Evolutionary conservation across 305 asterid species (phyloP), one percentile per base, ranked within the genome.

Genomic region (Fraxinus xanthoxyloides): DNA sequence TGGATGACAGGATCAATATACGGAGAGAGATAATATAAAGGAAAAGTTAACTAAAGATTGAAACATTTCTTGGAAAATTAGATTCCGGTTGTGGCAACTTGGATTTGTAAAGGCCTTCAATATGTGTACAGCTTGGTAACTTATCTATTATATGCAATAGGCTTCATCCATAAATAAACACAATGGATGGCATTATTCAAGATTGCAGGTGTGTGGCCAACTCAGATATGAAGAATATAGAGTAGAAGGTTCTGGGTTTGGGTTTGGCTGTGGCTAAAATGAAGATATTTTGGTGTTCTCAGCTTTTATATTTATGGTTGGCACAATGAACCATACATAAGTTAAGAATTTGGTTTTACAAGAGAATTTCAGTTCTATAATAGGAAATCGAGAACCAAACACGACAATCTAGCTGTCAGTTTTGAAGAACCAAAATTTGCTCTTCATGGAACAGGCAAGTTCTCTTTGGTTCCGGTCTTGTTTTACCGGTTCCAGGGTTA

Each of bases 331-430:
- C 34, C 73, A 26, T 13, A 24, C 75, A 69, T 69, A 30, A 69
- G 75, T 69, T 69, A 28, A 69, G 10, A 5, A 5, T 69, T 13
- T 15, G 75, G 40, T 28, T 10, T 26, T 67, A 30, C 43, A 69
- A 69, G 40, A 69, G 75, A 67, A 69, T 69, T 69, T 69, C 13
- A 69, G 75, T 69, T 69, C 43, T 69, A n/a, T 30, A 69, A 30
- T 69, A 30, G 24, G 40, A 31, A 31, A 69, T 2, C 1, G 43
- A 69, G 40, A 30, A 69, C 40, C 23, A 12, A 32, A 32, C 76
- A 70, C 5, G 5, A 12, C 76, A 31, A 32, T 70, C 24, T 7
- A 32, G 40, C 32, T 69, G 3, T 30, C 26, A 35, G 24, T 32
- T 32, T 15, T 6, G 10, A 13, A 32, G 76, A 70, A 70, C 26